phyloP scores from a whole-genome alignment of 805 yeast species.

The Zygosaccharomyces gambellarensis region DNA sequence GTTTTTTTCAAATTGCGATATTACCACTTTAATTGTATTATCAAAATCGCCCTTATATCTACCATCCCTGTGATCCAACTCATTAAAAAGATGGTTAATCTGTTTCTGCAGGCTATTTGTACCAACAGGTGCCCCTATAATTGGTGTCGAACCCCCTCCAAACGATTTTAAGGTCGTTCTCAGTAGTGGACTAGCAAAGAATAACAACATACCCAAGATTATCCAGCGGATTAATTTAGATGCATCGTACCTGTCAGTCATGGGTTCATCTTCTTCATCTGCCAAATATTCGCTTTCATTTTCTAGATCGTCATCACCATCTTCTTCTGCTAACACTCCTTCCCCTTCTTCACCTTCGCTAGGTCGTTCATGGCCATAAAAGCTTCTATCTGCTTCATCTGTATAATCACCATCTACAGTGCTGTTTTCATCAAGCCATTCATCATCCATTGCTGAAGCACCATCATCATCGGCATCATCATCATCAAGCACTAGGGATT shows the following conservation, averaged over 20 bases:
- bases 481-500: slow-evolving; percentile 15
- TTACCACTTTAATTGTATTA: slow-evolving; percentile 26
- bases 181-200: slow-evolving; percentile 7
- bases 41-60: slow-evolving; percentile 26
- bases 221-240: slow-evolving; percentile 1
- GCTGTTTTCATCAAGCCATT: slow-evolving; percentile 18
- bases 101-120: slow-evolving; percentile 24
- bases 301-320: slow-evolving; percentile 2
- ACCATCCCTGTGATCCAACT: slow-evolving; percentile 24
- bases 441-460: slow-evolving; percentile 12
- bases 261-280: slow-evolving; percentile 1
- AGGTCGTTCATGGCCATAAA: slow-evolving; percentile 12
- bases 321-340: slow-evolving; percentile 6
- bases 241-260: neutral
- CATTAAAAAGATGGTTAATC: slow-evolving; percentile 28
- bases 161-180: neutral
- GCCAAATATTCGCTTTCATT: slow-evolving; percentile 1
- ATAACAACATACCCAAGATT: slow-evolving; percentile 2
- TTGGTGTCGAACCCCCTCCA: neutral
- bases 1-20: slow-evolving; percentile 32
- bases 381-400: slow-evolving; percentile 24
- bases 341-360: slow-evolving; percentile 11
- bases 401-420: slow-evolving; percentile 21
- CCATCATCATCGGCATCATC: slow-evolving; percentile 16
- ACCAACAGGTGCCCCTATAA: slow-evolving; percentile 5